phyloP scores from a whole-genome alignment of 2,329 filamentous ascomycete genomes.

The Coniochaeta pulveracea region DNA sequence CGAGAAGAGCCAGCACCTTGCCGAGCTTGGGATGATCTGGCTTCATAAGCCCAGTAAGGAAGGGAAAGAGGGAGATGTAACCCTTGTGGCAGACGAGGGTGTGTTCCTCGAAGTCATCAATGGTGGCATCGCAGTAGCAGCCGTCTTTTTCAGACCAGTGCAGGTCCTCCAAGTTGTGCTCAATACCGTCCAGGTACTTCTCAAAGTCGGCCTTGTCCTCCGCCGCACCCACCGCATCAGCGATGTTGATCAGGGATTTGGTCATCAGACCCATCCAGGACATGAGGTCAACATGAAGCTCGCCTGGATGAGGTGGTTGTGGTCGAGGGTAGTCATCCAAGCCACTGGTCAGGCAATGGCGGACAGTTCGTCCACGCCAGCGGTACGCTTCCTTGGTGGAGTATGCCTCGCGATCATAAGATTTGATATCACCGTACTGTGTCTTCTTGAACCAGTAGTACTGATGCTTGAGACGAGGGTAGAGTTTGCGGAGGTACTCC shows the following conservation, averaged over 20 bases:
- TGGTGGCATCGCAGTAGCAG: slow-evolving; percentile 87
- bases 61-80: slow-evolving; percentile 88
- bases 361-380: slow-evolving; percentile 81
- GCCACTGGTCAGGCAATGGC: slow-evolving; percentile 84
- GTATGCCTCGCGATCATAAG: slow-evolving; percentile 81
- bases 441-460: slow-evolving; percentile 94
- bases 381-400: slow-evolving; percentile 88
- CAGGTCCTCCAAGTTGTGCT: slow-evolving; percentile 78
- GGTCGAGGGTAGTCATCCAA: slow-evolving; percentile 93
- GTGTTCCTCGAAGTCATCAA: slow-evolving; percentile 91
- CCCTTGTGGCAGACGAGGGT: slow-evolving; percentile 89
- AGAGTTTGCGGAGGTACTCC: slow-evolving; percentile 64
- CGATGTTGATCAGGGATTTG: slow-evolving; percentile 71
- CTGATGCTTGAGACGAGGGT: slow-evolving; percentile 78
- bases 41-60: slow-evolving; percentile 71
- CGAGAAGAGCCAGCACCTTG: slow-evolving; percentile 65
- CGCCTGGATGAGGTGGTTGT: slow-evolving; percentile 87
- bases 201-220: slow-evolving; percentile 68
- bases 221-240: slow-evolving; percentile 57
- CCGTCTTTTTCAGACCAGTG: slow-evolving; percentile 79
- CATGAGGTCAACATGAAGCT: slow-evolving; percentile 89
- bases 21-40: slow-evolving; percentile 65
- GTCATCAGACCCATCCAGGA: slow-evolving; percentile 98
- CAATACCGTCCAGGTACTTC: slow-evolving; percentile 64
- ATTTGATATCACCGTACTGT: slow-evolving; percentile 79